These are phyloP conservation scores for Closterium sp. DNA, from an alignment of 139 green algal species.

Conservation along the genomic window DNA sequence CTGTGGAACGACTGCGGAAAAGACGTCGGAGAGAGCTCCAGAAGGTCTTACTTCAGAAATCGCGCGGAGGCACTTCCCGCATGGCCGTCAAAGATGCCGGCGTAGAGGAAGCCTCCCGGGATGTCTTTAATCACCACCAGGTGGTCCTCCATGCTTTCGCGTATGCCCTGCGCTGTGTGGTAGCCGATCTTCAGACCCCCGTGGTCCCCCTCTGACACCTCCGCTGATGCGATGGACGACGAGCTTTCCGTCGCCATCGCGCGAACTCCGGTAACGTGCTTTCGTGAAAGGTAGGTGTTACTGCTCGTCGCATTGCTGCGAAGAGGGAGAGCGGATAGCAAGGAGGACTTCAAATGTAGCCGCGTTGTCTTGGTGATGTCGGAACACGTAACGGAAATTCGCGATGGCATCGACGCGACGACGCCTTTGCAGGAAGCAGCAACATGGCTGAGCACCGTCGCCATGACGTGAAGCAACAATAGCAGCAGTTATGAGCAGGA, in stretches of 20 bases:
- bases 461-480: background rate
- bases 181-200: background rate
- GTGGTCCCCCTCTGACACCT: background rate
- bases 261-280: background rate
- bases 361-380: background rate
- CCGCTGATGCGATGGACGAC: background rate
- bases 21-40: background rate
- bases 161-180: background rate
- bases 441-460: background rate
- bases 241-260: background rate
- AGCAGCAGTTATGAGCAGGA: no score
- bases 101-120: slow-evolving; percentile 25
- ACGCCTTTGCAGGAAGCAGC: background rate
- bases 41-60: slow-evolving; percentile 10
- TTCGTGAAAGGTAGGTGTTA: background rate
- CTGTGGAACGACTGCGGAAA: no score
- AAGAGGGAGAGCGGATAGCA: background rate
- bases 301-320: background rate
- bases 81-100: slow-evolving; percentile 39
- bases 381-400: background rate
- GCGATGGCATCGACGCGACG: background rate
- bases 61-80: background rate
- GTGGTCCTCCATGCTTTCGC: background rate
- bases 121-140: slow-evolving; percentile 18
- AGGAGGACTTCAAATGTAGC: background rate